Evolutionary conservation across 1,284 basidiomycete genomes (phyloP).

Genomic region (Puccinia hordei): DNA sequence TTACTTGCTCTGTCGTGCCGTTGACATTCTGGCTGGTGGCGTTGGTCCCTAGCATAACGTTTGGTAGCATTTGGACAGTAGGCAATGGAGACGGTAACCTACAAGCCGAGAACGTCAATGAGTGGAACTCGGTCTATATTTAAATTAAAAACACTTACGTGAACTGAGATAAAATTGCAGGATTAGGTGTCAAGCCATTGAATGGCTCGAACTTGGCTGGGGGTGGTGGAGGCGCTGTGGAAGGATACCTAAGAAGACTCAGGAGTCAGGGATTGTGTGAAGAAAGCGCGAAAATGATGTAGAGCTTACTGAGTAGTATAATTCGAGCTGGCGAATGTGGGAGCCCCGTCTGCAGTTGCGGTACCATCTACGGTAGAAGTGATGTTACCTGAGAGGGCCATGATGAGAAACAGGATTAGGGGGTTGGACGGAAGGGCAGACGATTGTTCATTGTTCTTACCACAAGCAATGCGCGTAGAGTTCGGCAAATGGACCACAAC

Average conservation of each 20-base stretch:
- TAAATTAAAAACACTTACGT: conserved; percentile 20
- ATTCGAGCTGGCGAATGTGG: conserved; percentile 24
- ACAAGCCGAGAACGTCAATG: neutral
- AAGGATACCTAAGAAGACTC: conserved; percentile 13
- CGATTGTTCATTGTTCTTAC: conserved; percentile 1
- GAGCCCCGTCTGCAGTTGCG: conserved; percentile 19
- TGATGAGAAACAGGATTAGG: neutral
- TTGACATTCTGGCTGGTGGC: conserved; percentile 13
- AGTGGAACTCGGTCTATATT: neutral
- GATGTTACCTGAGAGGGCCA: conserved; percentile 53
- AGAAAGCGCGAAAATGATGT: neutral
- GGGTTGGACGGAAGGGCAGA: too few species aligned
- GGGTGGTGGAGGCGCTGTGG: conserved; percentile 16
- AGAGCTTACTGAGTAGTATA: conserved; percentile 40
- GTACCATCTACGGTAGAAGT: conserved; percentile 56
- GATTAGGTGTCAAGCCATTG: conserved; percentile 22
- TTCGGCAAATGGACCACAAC: conserved; percentile 55
- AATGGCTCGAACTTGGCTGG: conserved; percentile 38
- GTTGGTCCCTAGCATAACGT: conserved; percentile 31
- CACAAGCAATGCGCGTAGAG: conserved; percentile 55
- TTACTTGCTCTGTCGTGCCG: neutral
- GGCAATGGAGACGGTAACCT: conserved; percentile 41
- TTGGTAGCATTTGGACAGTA: conserved; percentile 11
- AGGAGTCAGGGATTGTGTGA: neutral
- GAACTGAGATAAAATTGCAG: conserved; percentile 35